phyloP scores from a whole-genome alignment of 257 asterid genomes.

The Lycium barbarum region DNA sequence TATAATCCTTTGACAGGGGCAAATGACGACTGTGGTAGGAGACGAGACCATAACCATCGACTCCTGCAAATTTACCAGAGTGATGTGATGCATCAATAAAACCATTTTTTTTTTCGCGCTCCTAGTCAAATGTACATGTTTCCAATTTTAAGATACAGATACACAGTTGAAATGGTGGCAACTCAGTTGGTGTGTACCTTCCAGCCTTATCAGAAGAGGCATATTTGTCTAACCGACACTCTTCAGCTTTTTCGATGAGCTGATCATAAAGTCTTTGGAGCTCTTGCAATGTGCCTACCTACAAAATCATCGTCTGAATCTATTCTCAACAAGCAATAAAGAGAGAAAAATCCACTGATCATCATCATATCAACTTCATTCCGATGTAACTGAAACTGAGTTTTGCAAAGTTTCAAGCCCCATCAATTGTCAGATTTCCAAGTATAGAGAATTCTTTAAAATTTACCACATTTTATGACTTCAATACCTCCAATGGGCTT shows the following conservation, averaged over 20 bases:
- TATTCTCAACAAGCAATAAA: conserved; percentile 17
- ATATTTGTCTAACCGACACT: conserved; percentile 78
- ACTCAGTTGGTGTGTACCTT: conserved; percentile 51
- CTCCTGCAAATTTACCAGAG: conserved; percentile 55
- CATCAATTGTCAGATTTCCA: background rate
- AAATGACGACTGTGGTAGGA: conserved; percentile 59
- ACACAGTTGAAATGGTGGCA: background rate
- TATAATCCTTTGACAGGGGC: conserved; percentile 94
- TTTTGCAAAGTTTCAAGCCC: background rate
- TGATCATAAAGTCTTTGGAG: conserved; percentile 88
- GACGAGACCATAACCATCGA: conserved; percentile 96
- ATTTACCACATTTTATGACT: background rate
- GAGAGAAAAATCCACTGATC: background rate
- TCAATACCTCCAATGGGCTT: background rate
- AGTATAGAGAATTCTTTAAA: background rate
- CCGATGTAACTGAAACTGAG: background rate
- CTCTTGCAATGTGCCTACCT: conserved; percentile 86
- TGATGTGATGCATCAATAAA: conserved; percentile 20
- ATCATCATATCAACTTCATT: background rate
- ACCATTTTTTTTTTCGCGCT: background rate
- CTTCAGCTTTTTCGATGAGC: conserved; percentile 74
- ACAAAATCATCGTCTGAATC: conserved; percentile 42
- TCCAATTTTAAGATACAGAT: background rate
- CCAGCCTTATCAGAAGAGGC: conserved; percentile 71
- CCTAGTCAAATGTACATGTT: background rate